Evolutionary conservation across 139 green algal genomes (phyloP), one percentile per base, ranked within the genome.

Genomic region (Parachlorella kessleri): DNA sequence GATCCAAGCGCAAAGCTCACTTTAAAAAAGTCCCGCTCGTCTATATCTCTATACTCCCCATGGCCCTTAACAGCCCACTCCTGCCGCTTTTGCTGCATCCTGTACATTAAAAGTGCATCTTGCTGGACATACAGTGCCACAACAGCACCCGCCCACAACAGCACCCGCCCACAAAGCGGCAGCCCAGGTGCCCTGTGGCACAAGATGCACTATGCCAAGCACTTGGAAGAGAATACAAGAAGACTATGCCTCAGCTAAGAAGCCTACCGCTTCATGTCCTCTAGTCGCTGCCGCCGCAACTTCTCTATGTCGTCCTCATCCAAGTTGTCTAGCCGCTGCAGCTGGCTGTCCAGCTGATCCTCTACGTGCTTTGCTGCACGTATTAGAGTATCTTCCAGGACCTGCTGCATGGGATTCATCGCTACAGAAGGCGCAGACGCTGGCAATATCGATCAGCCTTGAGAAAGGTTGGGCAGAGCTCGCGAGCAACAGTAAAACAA

Each of bases 1-100:
- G n/a, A n/a, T n/a, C n/a, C n/a, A n/a, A n/a, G n/a, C n/a, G n/a
- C n/a, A n/a, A n/a, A n/a, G n/a, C n/a, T n/a, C n/a, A 81, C 76
- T 67, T 90, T 88, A 75, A 99, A 99, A 80, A 99, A 99, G 18
- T 98, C 94, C 67, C 96, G 93, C 85, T 99, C 96, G 8, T 86
- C 73, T 0, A 75, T 8, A 55, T 99, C 92, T 3, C 66, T 77
- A 69, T 96, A 96, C 80, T 98, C 93, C 37, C 96, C 96, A 79
- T 99, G 96, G 9, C 96, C 96, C 26, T 87, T 89, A 9, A 64
- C 85, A 4, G 91, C n/a, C 95, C 95, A 99, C 66, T 97, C 92
- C 63, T 94, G 87, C 71, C 87, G 89, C 78, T 95, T 94, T 48
- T 89, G 81, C 53, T 91, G 84, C 67, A 87, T 72, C 72, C 75